Evolutionary conservation across 148 eudicot genomes (phyloP).

Genomic region (Diospyros lotus): DNA sequence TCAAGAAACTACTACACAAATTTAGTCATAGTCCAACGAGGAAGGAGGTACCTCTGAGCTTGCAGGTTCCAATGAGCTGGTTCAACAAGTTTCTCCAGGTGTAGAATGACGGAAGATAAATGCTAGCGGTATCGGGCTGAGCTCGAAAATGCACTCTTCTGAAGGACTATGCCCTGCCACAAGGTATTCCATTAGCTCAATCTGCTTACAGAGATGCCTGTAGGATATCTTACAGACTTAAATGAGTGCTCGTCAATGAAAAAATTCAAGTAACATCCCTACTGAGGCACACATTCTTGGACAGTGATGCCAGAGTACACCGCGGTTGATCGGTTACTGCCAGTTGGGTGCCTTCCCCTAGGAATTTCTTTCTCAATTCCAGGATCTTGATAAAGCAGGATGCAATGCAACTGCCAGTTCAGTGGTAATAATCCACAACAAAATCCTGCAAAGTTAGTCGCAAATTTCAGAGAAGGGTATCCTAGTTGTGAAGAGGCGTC

Average conservation of each 20-base stretch:
- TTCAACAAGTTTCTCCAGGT: conserved; percentile 10
- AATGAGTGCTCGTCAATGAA: conserved; percentile 15
- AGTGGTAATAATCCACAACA: conserved; percentile 23
- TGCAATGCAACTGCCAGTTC: conserved; percentile 14
- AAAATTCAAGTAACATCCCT: conserved; percentile 9
- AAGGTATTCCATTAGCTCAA: background rate
- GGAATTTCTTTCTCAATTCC: conserved; percentile 11
- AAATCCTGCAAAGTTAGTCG: conserved; percentile 21
- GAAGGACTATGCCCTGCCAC: conserved; percentile 20
- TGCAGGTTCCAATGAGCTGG: conserved; percentile 25
- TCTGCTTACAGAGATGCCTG: conserved; percentile 9
- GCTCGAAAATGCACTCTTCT: conserved; percentile 23
- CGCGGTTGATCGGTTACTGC: conserved; percentile 38
- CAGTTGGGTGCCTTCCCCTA: conserved; percentile 29
- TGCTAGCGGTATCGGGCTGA: conserved; percentile 5
- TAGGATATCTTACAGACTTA: conserved; percentile 6
- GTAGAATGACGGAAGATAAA: conserved; percentile 13
- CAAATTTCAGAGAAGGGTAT: background rate
- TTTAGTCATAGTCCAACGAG: background rate
- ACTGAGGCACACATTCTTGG: conserved; percentile 19
- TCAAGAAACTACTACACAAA: background rate
- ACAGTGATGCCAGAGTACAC: conserved; percentile 28
- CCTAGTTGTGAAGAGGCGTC: too few species aligned
- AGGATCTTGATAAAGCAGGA: conserved; percentile 11
- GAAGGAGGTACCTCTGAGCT: conserved; percentile 11